Base-by-base conservation (phyloP, 2,329 filamentous ascomycete species). In the Coniochaeta pulveracea region DNA sequence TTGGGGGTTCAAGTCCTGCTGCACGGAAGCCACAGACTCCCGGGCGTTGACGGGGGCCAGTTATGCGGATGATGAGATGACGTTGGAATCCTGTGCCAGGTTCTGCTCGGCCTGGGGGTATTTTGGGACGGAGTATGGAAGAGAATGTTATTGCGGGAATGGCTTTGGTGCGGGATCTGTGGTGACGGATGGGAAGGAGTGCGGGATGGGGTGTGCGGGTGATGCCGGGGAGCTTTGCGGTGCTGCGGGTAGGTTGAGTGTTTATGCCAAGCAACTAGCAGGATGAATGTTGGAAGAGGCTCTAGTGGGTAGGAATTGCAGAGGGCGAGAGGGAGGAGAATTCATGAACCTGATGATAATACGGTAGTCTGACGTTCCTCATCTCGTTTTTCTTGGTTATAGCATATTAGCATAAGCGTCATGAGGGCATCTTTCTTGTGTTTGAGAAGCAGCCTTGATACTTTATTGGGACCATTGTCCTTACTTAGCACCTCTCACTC, bases 41-140 rank as follows among this genome's bases (percentile, higher is more conserved):
- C 59, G 68, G 12, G 65, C 67, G 6, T 54, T 72, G 5, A 35
- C 40, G n/a, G 60, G 51, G 15, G 52, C 50, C 5, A 41, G 49
- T 5, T 62, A 57, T 32, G 60, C 57, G 14, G 60, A 64, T 38
- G 61, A 68, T 23, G 50, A 51, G 15, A 69, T 69, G 64, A 69
- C 65, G 3, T 48, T 67, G 8, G 63, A 67, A 36, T 53, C 49
- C 24, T 70, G 66, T 46, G 55, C 58, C 51, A 39, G 40, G 2
- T 63, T 60, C 47, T 70, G 65, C 43, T 41, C 15, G 21, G 12
- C 21, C 5, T 63, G 50, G 43, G 51, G 49, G 33, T 62, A 58
- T 44, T 63, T 63, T 33, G 58, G 59, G 11, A 54, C 56, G 10
- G 55, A 60, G 43, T 61, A 57, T 40, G 31, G 64, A 8, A 54